Conservation (phyloP, 75 land plant species). For the Gnetum montanum region DNA sequence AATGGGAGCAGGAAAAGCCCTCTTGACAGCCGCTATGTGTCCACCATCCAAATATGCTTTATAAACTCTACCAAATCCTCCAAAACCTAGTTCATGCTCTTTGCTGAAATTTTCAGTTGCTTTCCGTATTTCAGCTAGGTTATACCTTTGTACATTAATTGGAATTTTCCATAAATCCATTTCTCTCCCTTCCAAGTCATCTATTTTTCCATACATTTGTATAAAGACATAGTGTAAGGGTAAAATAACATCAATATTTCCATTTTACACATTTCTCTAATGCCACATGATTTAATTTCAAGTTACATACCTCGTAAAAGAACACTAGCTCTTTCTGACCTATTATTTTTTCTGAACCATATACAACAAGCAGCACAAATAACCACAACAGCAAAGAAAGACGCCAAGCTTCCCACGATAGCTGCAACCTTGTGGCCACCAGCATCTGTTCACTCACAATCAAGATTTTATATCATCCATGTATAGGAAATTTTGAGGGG, state of each 20-base stretch:
- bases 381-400: no score
- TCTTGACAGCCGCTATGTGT: slow-evolving; percentile 66
- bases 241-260: background rate
- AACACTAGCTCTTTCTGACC: background rate
- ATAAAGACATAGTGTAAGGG: background rate
- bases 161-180: background rate
- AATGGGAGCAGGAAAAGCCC: slow-evolving; percentile 58
- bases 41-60: slow-evolving; percentile 50
- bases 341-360: no score
- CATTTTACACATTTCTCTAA: background rate
- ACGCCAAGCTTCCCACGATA: no score
- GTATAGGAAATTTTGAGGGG: no score
- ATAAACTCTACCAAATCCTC: slow-evolving; percentile 91
- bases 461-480: no score
- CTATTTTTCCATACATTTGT: background rate
- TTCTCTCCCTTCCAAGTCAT: no score
- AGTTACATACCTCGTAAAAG: background rate
- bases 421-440: no score
- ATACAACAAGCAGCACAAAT: no score
- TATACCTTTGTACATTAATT: slow-evolving; percentile 53
- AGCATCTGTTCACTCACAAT: no score
- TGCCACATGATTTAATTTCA: background rate
- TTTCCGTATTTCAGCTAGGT: slow-evolving; percentile 46
- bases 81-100: slow-evolving; percentile 56
- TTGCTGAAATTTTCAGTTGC: slow-evolving; percentile 62